phyloP scores from a whole-genome alignment of 202 grass and related monocot species.

The Setaria viridis region DNA sequence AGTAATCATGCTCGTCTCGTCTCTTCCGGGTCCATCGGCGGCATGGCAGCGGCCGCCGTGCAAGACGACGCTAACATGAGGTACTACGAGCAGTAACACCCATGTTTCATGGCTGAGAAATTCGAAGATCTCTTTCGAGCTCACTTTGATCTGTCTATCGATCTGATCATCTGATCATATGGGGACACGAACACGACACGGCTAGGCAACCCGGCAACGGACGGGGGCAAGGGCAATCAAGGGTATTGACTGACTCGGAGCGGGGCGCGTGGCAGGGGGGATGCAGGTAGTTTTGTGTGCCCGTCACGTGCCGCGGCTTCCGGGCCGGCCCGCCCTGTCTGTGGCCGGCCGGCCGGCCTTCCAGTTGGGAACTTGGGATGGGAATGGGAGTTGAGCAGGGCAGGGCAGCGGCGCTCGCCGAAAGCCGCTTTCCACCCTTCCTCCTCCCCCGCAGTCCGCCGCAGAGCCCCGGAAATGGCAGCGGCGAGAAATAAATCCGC shows the following conservation, averaged over 20 bases:
- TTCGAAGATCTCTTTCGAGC: background rate
- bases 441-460: too few relatives aligned
- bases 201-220: background rate
- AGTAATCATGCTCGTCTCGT: background rate
- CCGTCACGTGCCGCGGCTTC: constrained; percentile 34
- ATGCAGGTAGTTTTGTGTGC: background rate
- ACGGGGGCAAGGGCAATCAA: background rate
- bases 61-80: background rate
- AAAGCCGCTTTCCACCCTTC: constrained; percentile 18
- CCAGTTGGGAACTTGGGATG: too few relatives aligned
- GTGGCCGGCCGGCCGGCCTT: background rate
- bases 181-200: background rate
- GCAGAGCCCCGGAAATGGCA: background rate
- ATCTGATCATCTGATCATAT: background rate
- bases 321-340: background rate
- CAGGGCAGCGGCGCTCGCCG: background rate
- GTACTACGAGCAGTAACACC: background rate
- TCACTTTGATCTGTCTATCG: background rate
- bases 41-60: background rate
- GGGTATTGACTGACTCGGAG: background rate
- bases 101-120: background rate
- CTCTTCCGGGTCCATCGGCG: background rate
- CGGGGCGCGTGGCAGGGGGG: too few relatives aligned
- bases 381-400: too few relatives aligned
- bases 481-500: background rate